Base-by-base conservation (phyloP, 805 yeast species). In the Metschnikowia kunwiensis region DNA sequence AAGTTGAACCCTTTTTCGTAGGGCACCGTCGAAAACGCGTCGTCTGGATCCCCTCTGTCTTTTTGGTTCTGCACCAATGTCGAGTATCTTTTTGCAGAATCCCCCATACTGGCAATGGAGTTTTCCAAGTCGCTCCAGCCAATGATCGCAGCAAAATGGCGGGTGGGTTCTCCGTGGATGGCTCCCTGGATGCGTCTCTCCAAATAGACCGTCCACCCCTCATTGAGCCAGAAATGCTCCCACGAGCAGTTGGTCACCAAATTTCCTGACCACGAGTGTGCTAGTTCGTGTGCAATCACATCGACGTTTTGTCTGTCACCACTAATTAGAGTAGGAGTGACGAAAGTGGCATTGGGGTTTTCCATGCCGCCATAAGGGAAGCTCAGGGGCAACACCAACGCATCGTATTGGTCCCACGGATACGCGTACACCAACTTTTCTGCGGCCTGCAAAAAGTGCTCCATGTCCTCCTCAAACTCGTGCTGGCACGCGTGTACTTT, bases 281-380 rank as follows among this genome's bases (percentile, higher is more conserved):
- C 89, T 47, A 88, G 72, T 60, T 88, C 96, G 61, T 88, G 96
- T 1, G 96, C 96, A 56, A 88, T 78, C 19, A 88, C 96, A 50
- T 84, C 88, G 13, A 87, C 87, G 46, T 87, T 86, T 39, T 86
- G 80, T 40, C 89, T 72, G 60, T 87, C 95, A 25, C 89, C 88
- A 11, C 89, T 76, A 27, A 88, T 76, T 43, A 88, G 68, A 2
- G 96, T 87, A 30, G 96, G 95, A 0, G 96, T 86, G 7, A 88
- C 89, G 61, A 86, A 86, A 1, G 95, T 86, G 59, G 86, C 78
- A 54, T 87, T 86, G 42, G 95, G 95, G 54, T 86, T 86, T 63
- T 88, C 96, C 95, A 88, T 88, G 36, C 96, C 96, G 44, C 96
- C 96, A 53, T 85, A 88, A 3, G 95, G 94, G 63, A 77, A 74